Evolutionary conservation across 495 filamentous ascomycete genomes (phyloP).

Genomic region (Aspergillus panamensis): DNA sequence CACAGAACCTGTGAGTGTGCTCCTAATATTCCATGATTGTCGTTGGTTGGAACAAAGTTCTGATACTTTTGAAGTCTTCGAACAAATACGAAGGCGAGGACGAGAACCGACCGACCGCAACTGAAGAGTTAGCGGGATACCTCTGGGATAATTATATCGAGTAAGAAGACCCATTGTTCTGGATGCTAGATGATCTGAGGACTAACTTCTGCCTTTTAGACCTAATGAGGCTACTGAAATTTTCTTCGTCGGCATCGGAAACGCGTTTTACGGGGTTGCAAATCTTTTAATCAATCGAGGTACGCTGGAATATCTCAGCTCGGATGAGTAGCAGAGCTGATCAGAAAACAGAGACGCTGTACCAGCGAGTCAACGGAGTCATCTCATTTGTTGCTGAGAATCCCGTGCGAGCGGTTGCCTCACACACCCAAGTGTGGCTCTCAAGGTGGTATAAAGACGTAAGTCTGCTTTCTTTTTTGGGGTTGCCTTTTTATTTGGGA

Average conservation of each 20-base stretch:
- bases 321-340: conserved; percentile 8
- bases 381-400: conserved; percentile 51
- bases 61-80: conserved; percentile 32
- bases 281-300: conserved; percentile 66
- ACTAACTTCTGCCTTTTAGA: conserved; percentile 30
- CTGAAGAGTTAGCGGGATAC: conserved; percentile 75
- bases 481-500: background rate
- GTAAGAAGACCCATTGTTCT: conserved; percentile 32
- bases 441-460: conserved; percentile 68
- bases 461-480: conserved; percentile 19
- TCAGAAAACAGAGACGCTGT: conserved; percentile 40
- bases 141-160: conserved; percentile 98
- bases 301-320: conserved; percentile 28
- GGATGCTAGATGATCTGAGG: background rate
- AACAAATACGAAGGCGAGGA: conserved; percentile 43
- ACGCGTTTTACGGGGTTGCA: conserved; percentile 65
- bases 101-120: conserved; percentile 46
- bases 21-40: background rate
- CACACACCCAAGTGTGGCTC: conserved; percentile 58
- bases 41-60: conserved; percentile 22
- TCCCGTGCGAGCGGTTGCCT: conserved; percentile 57
- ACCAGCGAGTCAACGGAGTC: conserved; percentile 54
- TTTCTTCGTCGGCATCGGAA: conserved; percentile 80
- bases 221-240: conserved; percentile 64
- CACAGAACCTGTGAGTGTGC: conserved; percentile 26